These are phyloP conservation scores for Fomitopsis palustris DNA, from an alignment of 1,284 basidiomycete genomes.

Conservation along the genomic window DNA sequence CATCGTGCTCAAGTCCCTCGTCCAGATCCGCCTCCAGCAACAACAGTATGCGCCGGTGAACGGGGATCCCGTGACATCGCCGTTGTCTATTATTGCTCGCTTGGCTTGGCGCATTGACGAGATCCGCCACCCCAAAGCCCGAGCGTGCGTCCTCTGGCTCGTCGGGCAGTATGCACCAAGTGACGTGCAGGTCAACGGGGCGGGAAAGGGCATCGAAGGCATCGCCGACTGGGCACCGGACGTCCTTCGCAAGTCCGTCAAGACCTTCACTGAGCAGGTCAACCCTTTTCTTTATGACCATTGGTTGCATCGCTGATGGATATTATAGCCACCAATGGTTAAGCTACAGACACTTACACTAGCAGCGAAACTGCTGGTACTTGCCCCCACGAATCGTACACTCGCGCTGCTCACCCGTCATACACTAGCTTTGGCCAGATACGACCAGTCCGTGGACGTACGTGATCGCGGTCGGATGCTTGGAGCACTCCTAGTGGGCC, in stretches of 20 bases:
- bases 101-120: conserved; percentile 75
- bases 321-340: conserved; percentile 51
- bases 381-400: conserved; percentile 54
- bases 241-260: conserved; percentile 73
- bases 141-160: conserved; percentile 87
- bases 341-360: conserved; percentile 83
- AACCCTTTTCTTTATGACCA: neutral
- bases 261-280: conserved; percentile 73
- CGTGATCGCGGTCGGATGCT: conserved; percentile 85
- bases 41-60: conserved; percentile 17
- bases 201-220: conserved; percentile 35
- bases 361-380: conserved; percentile 77
- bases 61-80: conserved; percentile 35
- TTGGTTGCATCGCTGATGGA: neutral
- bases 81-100: conserved; percentile 67
- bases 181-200: conserved; percentile 13
- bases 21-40: conserved; percentile 62
- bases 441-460: conserved; percentile 85
- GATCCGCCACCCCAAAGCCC: conserved; percentile 73
- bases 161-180: conserved; percentile 79
- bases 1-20: conserved; percentile 79
- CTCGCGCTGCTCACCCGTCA: conserved; percentile 62
- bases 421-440: conserved; percentile 81
- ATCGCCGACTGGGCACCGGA: conserved; percentile 79
- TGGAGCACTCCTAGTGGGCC: conserved; percentile 62